Base-by-base conservation (phyloP, 164 flowering plant genomes). In the Euptelea pleiosperma region DNA sequence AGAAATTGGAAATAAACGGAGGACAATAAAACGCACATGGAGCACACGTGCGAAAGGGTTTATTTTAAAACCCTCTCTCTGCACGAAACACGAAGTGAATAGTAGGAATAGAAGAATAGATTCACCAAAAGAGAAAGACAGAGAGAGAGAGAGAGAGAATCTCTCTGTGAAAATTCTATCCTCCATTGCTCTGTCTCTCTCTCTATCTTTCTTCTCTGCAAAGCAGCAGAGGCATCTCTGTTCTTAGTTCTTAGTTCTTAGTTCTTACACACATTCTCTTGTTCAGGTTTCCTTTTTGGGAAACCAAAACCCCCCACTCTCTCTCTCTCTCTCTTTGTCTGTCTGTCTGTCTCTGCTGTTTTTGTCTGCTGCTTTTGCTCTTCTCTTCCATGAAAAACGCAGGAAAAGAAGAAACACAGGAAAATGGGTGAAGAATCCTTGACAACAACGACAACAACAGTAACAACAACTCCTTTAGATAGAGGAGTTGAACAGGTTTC, bases 401-500 rank as follows among this genome's bases (percentile, higher is more conserved):
- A 28, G 39, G 48, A 39, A 48, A 42, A 37, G 49, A 39, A 29
- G 40, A 18, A 50, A 45, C 31, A 9, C 2, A 49, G 31, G 36
- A 22, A 47, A 53, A 77, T 75, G 82, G 73, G 54, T 42, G 78
- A 77, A 56, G 71, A 67, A 34, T 69, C 63, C 19, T 39, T 64
- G n/a, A 24, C 69, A 5, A 58, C 66, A 25, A 33, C 52, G 26
- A 12, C 52, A 28, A 3, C 55, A 39, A 11, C 28, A n/a, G 40
- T 56, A n/a, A 11, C 71, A 4, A 36, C 68, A 24, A 29, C 50
- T 30, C 67, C 61, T 34, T 61, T 54, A 43, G 78, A 73, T 72
- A 73, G 81, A 65, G 64, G 57, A 43, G 68, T 71, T 22, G 80
- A 77, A 57, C 83, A 81, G 83, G 86, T 81, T 33, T 34, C 10